phyloP scores from a whole-genome alignment of 371 early-diverging fungal genomes.

The Actinomortierella ambigua region DNA sequence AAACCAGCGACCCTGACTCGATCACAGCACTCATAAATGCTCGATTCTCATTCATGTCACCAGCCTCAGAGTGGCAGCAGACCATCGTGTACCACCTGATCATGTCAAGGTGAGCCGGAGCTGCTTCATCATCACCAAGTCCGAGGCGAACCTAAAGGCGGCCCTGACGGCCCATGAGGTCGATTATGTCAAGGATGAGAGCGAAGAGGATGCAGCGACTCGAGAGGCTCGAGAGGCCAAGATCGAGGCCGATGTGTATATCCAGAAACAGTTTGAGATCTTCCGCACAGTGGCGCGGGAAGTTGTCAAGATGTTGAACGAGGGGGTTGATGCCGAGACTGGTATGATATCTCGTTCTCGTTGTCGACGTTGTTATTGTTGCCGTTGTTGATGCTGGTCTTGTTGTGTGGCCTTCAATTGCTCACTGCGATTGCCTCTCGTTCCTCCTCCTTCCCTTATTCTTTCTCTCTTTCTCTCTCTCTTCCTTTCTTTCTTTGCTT shows the following conservation, averaged over 20 bases:
- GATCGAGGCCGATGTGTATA: constrained; percentile 2
- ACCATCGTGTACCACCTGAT: constrained; percentile 19
- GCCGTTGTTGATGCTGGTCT: background rate
- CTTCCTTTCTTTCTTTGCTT: background rate
- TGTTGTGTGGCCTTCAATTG: background rate
- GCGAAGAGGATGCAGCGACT: constrained; percentile 3
- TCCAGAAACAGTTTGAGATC: constrained; percentile 13
- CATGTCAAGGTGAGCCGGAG: constrained; percentile 9
- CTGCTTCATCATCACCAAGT: constrained; percentile 14
- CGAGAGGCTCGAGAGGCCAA: constrained; percentile 1
- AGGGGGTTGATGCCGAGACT: background rate
- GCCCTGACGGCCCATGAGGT: background rate
- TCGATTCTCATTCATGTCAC: constrained; percentile 5
- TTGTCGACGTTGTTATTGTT: constrained; percentile 4
- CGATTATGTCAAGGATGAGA: background rate
- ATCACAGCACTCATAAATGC: constrained; percentile 11
- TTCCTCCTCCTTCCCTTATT: too few species aligned
- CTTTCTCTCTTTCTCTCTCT: constrained; percentile 2
- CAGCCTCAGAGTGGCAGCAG: background rate
- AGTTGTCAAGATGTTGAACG: background rate
- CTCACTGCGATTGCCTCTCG: too few species aligned
- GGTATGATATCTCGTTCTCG: background rate
- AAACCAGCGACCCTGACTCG: background rate
- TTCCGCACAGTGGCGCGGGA: constrained; percentile 1
- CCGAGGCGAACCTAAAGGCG: constrained; percentile 12